phyloP scores from a whole-genome alignment of 768 basidiomycete species.

The Xerocomus brunneocitrinus region DNA sequence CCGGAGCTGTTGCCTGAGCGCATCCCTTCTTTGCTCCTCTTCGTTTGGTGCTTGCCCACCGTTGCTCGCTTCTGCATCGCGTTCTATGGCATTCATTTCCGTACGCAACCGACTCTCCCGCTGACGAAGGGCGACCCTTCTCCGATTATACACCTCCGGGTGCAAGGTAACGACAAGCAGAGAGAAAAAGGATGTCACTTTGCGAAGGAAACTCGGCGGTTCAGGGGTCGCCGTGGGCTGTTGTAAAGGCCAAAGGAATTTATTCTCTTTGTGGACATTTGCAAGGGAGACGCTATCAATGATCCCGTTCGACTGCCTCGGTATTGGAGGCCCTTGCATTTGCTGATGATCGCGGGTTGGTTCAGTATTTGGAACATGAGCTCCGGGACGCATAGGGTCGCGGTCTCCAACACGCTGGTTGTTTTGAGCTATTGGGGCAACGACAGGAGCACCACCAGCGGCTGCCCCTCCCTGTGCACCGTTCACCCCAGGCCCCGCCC shows the following conservation, averaged over 20 bases:
- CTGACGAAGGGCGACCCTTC: conserved; percentile 51
- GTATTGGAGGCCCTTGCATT: conserved; percentile 27
- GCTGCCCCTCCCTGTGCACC: conserved; percentile 16
- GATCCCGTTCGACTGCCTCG: conserved; percentile 30
- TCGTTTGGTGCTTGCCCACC: conserved; percentile 30
- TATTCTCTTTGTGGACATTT: conserved; percentile 55
- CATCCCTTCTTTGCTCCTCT: conserved; percentile 26
- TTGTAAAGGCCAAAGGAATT: conserved; percentile 37
- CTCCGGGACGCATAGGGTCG: conserved; percentile 14
- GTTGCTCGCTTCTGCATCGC: conserved; percentile 25
- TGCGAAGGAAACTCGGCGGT: conserved; percentile 49
- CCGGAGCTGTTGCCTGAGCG: conserved; percentile 40
- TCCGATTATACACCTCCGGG: conserved; percentile 70
- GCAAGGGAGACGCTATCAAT: conserved; percentile 53
- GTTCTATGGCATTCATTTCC: conserved; percentile 47
- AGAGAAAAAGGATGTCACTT: conserved; percentile 47
- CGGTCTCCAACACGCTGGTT: conserved; percentile 15
- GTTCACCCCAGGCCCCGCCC: conserved; percentile 18
- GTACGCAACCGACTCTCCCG: conserved; percentile 66
- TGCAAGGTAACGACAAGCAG: conserved; percentile 60
- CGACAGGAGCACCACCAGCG: conserved; percentile 23
- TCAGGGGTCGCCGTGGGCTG: conserved; percentile 14
- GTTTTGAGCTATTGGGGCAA: conserved; percentile 14
- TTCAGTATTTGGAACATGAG: conserved; percentile 13
- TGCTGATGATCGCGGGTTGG: conserved; percentile 16